phyloP scores from a whole-genome alignment of 1,284 basidiomycete species.

The Marasmius oreades region DNA sequence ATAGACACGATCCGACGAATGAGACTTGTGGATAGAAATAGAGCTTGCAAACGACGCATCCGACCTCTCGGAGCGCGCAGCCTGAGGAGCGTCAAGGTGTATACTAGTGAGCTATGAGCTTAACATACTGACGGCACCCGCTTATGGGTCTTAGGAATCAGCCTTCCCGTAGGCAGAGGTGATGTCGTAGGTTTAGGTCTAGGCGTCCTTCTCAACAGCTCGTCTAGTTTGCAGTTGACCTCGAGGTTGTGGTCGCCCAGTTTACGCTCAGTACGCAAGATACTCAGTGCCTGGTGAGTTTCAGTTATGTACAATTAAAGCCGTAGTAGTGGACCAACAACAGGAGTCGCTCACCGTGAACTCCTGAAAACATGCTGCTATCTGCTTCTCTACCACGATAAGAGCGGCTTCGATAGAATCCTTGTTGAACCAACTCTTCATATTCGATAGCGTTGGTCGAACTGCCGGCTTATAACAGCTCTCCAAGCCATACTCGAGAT shows the following conservation, averaged over 20 bases:
- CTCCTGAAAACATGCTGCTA: slow-evolving; percentile 14
- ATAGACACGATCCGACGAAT: not conserved
- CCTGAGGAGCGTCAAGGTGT: not conserved
- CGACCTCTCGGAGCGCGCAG: not conserved
- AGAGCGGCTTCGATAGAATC: slow-evolving; percentile 12
- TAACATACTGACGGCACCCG: not conserved
- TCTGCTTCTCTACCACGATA: slow-evolving; percentile 13
- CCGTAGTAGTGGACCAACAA: not conserved
- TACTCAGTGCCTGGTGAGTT: slow-evolving; percentile 6
- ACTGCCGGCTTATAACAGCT: slow-evolving; percentile 3
- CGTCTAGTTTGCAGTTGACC: slow-evolving; percentile 15
- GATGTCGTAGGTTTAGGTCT: not conserved
- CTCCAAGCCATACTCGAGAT: slow-evolving; percentile 7
- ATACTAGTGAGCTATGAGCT: too few species aligned
- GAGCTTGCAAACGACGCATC: not conserved
- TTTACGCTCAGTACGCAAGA: slow-evolving; percentile 13
- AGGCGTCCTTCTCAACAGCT: slow-evolving; percentile 9
- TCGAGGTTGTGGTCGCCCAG: slow-evolving; percentile 12
- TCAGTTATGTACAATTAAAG: not conserved
- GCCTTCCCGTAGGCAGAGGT: not conserved
- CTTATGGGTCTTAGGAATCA: not conserved
- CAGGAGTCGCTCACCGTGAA: slow-evolving; percentile 9
- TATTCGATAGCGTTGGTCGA: not conserved
- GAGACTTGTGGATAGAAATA: not conserved
- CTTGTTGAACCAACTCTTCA: slow-evolving; percentile 10